phyloP scores from a whole-genome alignment of 2,329 filamentous ascomycete species.

The Diaporthe citrichinensis region DNA sequence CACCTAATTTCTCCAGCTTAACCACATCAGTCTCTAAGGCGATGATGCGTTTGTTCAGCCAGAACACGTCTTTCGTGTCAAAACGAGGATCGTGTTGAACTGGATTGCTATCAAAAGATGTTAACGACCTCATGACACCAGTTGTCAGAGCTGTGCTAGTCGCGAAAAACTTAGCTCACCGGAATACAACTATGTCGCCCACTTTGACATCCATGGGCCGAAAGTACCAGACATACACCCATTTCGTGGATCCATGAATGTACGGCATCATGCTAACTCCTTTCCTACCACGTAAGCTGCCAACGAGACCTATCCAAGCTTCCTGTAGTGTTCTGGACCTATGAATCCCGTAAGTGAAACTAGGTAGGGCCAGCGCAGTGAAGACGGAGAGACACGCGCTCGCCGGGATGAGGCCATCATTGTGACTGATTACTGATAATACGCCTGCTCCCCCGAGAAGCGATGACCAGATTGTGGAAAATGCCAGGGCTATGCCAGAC shows the following conservation, averaged over 20 bases:
- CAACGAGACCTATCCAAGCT: conserved; percentile 10
- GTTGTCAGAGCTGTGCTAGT: too few relatives aligned
- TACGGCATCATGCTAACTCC: conserved; percentile 12
- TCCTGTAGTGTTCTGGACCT: not conserved
- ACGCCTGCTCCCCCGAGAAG: not conserved
- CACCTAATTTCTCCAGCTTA: not conserved
- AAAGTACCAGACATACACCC: not conserved
- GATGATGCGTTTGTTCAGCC: too few relatives aligned
- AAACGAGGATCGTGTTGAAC: too few relatives aligned
- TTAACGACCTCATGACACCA: too few relatives aligned
- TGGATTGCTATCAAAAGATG: too few relatives aligned
- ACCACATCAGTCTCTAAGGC: conserved; percentile 1
- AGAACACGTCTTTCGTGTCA: too few relatives aligned
- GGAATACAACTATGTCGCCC: not conserved
- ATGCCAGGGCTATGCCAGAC: not conserved
- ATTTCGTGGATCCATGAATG: not conserved
- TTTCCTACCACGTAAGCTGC: fast-evolving
- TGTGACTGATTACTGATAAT: too few relatives aligned
- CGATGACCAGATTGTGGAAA: not conserved
- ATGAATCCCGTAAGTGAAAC: not conserved
- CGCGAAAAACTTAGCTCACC: too few relatives aligned
- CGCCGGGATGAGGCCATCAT: not conserved
- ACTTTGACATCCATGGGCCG: not conserved
- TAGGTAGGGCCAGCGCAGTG: not conserved
- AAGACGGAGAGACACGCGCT: not conserved